Evolutionary conservation across 176 grass and related monocot genomes (phyloP).

Genomic region (Hordeum vulgare): MorexV3_pseudomolecules_assembly NC_058520.1:561836726-561837225

Average conservation of each 20-base stretch:
- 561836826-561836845: too few species aligned
- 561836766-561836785: not conserved
- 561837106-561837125: not conserved
- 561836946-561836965: slow-evolving; percentile 1
- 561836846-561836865: slow-evolving; percentile 7
- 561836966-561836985: not conserved
- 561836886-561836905: too few species aligned
- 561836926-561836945: not conserved
- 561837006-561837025: not conserved
- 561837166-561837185: not conserved
- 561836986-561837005: not conserved
- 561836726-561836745: not conserved
- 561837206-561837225: too few species aligned
- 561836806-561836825: not conserved
- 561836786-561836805: not conserved
- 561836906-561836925: slow-evolving; percentile 11
- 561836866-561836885: slow-evolving; percentile 29
- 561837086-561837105: not conserved
- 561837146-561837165: not conserved
- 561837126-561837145: not conserved
- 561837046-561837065: slow-evolving; percentile 19
- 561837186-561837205: too few species aligned
- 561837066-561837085: slow-evolving; percentile 16
- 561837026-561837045: not conserved
- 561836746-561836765: not conserved